Conservation (phyloP, 192 early-diverging fungal species). For the Coemansia sp. region DNA sequence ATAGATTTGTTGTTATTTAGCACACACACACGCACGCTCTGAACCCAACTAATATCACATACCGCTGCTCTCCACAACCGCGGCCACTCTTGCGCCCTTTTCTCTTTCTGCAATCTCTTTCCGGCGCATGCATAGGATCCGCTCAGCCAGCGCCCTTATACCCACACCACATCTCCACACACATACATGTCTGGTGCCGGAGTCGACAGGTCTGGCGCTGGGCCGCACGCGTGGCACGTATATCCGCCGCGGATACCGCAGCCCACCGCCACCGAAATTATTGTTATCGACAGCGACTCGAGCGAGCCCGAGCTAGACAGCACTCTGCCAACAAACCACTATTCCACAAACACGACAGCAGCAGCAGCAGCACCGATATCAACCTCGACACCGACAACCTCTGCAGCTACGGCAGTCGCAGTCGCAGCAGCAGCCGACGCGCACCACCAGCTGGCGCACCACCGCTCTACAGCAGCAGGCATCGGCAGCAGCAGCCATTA, state of each 20-base stretch:
- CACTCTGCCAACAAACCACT: too few relatives aligned
- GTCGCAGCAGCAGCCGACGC: background rate
- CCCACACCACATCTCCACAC: conserved; percentile 4
- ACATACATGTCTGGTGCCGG: conserved; percentile 27
- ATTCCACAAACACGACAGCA: too few relatives aligned
- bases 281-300: conserved; percentile 41
- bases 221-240: conserved; percentile 29
- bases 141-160: background rate
- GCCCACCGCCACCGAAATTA: conserved; percentile 17
- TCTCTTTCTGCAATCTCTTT: background rate
- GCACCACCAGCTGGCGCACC: background rate
- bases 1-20: background rate
- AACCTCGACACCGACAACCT: conserved; percentile 1
- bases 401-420: background rate
- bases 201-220: conserved; percentile 28
- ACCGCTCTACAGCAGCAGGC: background rate
- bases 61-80: background rate
- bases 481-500: conserved; percentile 6
- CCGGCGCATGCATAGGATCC: background rate
- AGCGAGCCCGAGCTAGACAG: conserved; percentile 29
- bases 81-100: background rate
- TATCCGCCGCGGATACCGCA: conserved; percentile 20
- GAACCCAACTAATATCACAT: background rate
- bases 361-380: background rate
- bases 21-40: conserved; percentile 1